Base-by-base conservation (phyloP, 352 stramenopile genomes). In the Phytopythium cucurbitacearum region DNA sequence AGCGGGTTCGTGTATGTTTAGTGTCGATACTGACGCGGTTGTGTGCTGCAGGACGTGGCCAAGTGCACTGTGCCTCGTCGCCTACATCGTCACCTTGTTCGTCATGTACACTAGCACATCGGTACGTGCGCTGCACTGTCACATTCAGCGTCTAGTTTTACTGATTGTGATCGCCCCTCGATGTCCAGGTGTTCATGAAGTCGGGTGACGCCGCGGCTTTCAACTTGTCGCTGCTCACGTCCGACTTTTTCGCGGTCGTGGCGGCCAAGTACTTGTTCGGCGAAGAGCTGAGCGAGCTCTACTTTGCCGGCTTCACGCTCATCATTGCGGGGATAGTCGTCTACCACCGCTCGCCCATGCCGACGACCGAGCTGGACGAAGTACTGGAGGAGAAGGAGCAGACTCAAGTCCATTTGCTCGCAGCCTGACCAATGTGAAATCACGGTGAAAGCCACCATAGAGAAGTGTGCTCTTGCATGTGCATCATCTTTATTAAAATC, bases 201-300 rank as follows among this genome's bases (percentile, higher is more conserved):
- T 75, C 78, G 9, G 86, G 81, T 38, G 96, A 99, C 80, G 91
- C 96, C 7, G 95, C 95, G 8, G 68, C 98, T 32, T 95, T 99
- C 63, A 99, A 99, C 74, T 67, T 99, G 42, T 98, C 89, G 9
- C 65, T 99, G 51, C 91, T 99, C 60, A 97, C 94, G 13, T 96
- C 92, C 47, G 96, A 98, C 65, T 85, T 98, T 39, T 99, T 97
- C 71, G 92, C 93, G 0, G 90, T 99, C 46, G 68, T 95, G 28
- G 80, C 75, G 4, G 73, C 67, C 94, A 65, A 96, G 94, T 89
- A 88, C 73, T 51, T 97, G 69, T 86, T 85, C 97, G 53, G 84
- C 44, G 67, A 95, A 51, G 56, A 80, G 36, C 69, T 96, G 39
- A 81, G 61, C 50, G 73, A 58, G 48, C 67, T 96, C 35, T 97